Base-by-base conservation (phyloP, 805 yeast genomes). In the Lipomyces orientalis region DNA sequence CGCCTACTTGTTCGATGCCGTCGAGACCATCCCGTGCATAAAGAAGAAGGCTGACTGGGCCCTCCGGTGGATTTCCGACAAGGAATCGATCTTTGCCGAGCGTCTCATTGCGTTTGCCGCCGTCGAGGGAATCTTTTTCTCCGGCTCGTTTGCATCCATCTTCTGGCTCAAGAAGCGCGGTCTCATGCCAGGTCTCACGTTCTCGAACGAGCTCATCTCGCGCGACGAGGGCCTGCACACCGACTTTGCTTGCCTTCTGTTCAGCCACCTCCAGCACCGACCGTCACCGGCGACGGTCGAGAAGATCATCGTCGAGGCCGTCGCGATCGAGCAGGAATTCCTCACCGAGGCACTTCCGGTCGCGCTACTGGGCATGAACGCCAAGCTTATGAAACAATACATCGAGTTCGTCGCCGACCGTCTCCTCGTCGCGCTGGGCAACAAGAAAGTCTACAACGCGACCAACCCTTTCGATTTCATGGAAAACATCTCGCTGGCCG, bases 131-230 rank as follows among this genome's bases (percentile, higher is more conserved):
- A 91, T 95, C 71, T 94, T 94, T 88, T 94, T 94, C 86, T 90
- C 97, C 58, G 99, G 99, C 72, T 95, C 98, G 2, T 94, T 94
- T 79, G 99, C 99, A 61, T 93, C 98, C 63, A 93, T 94, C 79
- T 94, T 94, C 85, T 94, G 99, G 99, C 88, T 94, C 78, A 94
- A 95, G 88, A 94, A 94, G 88, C 90, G 97, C 81, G 99, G 99
- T 79, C 85, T 94, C 78, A 94, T 94, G 99, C 98, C 99, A 49
- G 99, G 99, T 78, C 85, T 94, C 76, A 94, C 98, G 56, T 95
- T 94, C 86, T 93, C 98, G 65, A 94, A 94, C 82, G 99, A 94
- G 83, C 87, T 94, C 79, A 94, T 94, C 76, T 93, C 97, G 79
- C 92, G 99, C 83, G 99, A 94, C 81, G 99, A 94, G 84, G 99